Conservation (phyloP, 2,329 filamentous ascomycete genomes). For the Fusarium graminum region DNA sequence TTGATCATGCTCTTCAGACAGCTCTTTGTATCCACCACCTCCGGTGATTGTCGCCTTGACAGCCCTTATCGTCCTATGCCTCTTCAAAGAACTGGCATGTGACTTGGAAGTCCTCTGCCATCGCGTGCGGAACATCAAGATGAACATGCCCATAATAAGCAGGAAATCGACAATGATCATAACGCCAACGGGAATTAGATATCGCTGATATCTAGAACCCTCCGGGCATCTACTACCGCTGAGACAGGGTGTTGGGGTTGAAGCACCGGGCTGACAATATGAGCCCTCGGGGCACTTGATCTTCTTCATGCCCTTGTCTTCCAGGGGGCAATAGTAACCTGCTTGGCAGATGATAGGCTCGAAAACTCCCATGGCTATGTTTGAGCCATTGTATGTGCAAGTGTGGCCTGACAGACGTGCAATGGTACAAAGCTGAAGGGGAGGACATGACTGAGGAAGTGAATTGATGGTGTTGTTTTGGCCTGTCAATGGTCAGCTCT, state of each 20-base stretch:
- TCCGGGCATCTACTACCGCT: slow-evolving; percentile 61
- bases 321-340: slow-evolving; percentile 63
- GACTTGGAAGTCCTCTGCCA: slow-evolving; percentile 34
- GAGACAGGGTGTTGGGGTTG: slow-evolving; percentile 62
- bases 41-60: slow-evolving; percentile 50
- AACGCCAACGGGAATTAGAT: slow-evolving; percentile 59
- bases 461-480: slow-evolving; percentile 62
- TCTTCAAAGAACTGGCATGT: slow-evolving; percentile 33
- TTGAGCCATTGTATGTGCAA: slow-evolving; percentile 52
- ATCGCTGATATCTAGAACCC: slow-evolving; percentile 58
- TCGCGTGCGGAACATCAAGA: slow-evolving; percentile 39
- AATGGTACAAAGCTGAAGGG: slow-evolving; percentile 55
- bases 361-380: slow-evolving; percentile 60
- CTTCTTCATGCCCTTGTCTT: slow-evolving; percentile 53
- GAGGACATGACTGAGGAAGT: slow-evolving; percentile 60
- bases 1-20: slow-evolving; percentile 46
- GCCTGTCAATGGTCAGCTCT: slow-evolving; percentile 47
- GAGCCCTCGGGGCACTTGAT: slow-evolving; percentile 61
- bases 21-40: slow-evolving; percentile 51
- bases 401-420: slow-evolving; percentile 53
- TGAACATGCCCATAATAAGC: slow-evolving; percentile 52
- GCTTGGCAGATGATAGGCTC: slow-evolving; percentile 65
- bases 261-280: slow-evolving; percentile 65
- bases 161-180: slow-evolving; percentile 59
- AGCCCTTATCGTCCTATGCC: slow-evolving; percentile 47